phyloP scores from a whole-genome alignment of 208 protist species.

The Trypanosomatidae sp. region DNA sequence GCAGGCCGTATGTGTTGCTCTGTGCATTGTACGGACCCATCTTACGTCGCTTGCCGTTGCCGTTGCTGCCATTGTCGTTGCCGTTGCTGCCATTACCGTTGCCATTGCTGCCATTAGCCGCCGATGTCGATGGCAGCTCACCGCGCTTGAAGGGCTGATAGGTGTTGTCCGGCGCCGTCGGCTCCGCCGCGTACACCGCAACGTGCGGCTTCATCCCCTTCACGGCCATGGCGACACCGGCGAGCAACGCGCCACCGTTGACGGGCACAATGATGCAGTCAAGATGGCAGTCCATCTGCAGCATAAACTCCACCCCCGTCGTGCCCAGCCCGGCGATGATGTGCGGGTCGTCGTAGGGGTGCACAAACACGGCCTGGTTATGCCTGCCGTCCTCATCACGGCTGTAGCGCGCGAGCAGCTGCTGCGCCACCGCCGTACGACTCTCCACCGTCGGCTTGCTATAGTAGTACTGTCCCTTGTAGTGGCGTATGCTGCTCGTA shows the following conservation, averaged over 20 bases:
- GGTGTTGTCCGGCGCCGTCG: constrained; percentile 8
- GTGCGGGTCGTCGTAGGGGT: constrained; percentile 84
- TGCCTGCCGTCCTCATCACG: constrained; percentile 18
- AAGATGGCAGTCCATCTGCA: constrained; percentile 56
- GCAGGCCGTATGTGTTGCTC: constrained; percentile 5
- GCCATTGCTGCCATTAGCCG: constrained; percentile 3
- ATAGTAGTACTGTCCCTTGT: constrained; percentile 28
- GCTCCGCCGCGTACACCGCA: constrained; percentile 80
- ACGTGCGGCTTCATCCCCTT: constrained; percentile 85
- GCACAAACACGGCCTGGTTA: constrained; percentile 61
- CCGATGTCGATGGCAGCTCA: constrained; percentile 12
- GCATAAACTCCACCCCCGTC: constrained; percentile 78
- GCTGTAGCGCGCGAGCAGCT: constrained; percentile 29
- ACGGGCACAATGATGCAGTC: constrained; percentile 86
- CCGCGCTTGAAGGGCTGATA: constrained; percentile 21
- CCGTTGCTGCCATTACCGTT: neutral
- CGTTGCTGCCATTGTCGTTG: neutral
- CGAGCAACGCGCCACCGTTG: constrained; percentile 78
- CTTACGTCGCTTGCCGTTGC: too few species aligned
- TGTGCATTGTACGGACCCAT: too few species aligned
- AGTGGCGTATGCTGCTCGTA: constrained; percentile 43
- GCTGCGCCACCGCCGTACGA: constrained; percentile 14
- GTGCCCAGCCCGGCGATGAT: constrained; percentile 89
- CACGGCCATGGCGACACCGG: constrained; percentile 75
- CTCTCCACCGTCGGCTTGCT: constrained; percentile 36